Evolutionary conservation across 495 filamentous ascomycete species (phyloP).

Genomic region (Sporormia fimetaria): DNA sequence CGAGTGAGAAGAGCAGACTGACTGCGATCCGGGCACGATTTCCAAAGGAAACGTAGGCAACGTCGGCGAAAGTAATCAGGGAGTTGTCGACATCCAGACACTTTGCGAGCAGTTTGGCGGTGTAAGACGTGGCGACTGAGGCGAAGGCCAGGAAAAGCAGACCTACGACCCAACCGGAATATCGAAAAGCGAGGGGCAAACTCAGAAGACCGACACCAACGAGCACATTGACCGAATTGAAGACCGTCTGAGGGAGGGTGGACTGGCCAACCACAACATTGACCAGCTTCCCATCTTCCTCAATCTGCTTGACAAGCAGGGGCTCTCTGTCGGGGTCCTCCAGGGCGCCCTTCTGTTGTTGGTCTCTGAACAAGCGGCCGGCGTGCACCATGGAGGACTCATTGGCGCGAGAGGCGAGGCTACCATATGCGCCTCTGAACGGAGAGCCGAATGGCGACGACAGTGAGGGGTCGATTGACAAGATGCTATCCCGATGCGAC

Average conservation of each 20-base stretch:
- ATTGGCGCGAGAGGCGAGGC: slow-evolving; percentile 55
- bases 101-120: slow-evolving; percentile 72
- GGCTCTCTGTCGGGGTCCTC: slow-evolving; percentile 60
- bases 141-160: slow-evolving; percentile 61
- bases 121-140: slow-evolving; percentile 70
- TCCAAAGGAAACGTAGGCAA: slow-evolving; percentile 91
- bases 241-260: slow-evolving; percentile 87
- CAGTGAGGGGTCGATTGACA: slow-evolving; percentile 51
- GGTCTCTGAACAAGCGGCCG: slow-evolving; percentile 58
- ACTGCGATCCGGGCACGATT: slow-evolving; percentile 64
- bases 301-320: slow-evolving; percentile 71
- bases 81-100: slow-evolving; percentile 80
- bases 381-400: slow-evolving; percentile 61
- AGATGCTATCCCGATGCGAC: slow-evolving; percentile 37
- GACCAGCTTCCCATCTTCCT: slow-evolving; percentile 74
- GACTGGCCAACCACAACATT: slow-evolving; percentile 80
- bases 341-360: slow-evolving; percentile 43
- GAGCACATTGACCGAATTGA: slow-evolving; percentile 92
- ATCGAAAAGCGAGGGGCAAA: slow-evolving; percentile 79
- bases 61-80: slow-evolving; percentile 79
- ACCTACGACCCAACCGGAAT: slow-evolving; percentile 84
- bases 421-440: slow-evolving; percentile 69
- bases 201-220: slow-evolving; percentile 85
- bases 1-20: slow-evolving; percentile 75
- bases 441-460: slow-evolving; percentile 56